phyloP scores from a whole-genome alignment of 2,329 filamentous ascomycete genomes.

The Botryotinia narcissicola region DNA sequence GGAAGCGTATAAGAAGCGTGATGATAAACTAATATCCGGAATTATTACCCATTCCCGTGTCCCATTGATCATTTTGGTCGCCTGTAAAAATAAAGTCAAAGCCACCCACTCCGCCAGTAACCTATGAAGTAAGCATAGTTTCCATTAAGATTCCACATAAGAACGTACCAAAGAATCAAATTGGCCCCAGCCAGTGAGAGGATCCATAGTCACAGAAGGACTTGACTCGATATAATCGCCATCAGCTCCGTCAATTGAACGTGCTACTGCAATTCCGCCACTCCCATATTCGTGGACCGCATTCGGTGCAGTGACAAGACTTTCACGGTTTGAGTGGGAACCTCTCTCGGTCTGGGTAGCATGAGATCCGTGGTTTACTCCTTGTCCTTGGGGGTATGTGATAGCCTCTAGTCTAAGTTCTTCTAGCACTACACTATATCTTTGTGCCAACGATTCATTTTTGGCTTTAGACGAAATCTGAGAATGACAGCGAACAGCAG shows the following conservation, averaged over 20 bases:
- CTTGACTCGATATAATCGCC: conserved; percentile 18
- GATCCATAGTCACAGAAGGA: conserved; percentile 26
- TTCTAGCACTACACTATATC: conserved; percentile 46
- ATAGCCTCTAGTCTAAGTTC: conserved; percentile 38
- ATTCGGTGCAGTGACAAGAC: background rate
- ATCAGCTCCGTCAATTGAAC: conserved; percentile 19
- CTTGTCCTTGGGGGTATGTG: background rate
- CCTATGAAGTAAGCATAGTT: conserved; percentile 20
- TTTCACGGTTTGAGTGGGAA: background rate
- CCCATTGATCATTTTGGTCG: conserved; percentile 22
- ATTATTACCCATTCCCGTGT: conserved; percentile 11
- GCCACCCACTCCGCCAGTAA: conserved; percentile 26
- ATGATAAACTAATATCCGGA: background rate
- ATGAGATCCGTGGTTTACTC: background rate
- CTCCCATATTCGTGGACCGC: background rate
- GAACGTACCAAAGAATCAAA: conserved; percentile 36
- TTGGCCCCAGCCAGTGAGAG: conserved; percentile 35
- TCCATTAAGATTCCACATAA: background rate
- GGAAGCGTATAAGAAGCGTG: background rate
- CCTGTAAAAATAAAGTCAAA: conserved; percentile 25
- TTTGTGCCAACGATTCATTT: conserved; percentile 42
- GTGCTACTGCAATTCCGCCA: conserved; percentile 4
- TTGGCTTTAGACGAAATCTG: conserved; percentile 43
- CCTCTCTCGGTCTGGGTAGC: background rate
- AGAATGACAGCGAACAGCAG: conserved; percentile 43